Conservation (phyloP, 768 basidiomycete species). For the Panellus pusillus region DNA sequence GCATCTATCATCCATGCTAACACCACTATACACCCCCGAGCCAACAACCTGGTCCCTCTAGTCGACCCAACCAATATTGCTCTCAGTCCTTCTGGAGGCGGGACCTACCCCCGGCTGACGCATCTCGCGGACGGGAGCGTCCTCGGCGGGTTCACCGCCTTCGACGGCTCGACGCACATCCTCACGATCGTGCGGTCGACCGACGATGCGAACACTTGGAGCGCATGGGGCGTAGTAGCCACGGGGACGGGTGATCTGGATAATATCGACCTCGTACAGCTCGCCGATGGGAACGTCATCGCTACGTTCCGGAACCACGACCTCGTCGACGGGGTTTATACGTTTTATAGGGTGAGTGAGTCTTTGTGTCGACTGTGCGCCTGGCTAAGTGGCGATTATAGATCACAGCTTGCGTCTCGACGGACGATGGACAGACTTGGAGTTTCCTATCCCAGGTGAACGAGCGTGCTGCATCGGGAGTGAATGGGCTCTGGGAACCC, state of each 20-base stretch:
- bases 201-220: slow-evolving; percentile 12
- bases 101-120: slow-evolving; percentile 20
- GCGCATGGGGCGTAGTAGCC: slow-evolving; percentile 8
- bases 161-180: slow-evolving; percentile 1
- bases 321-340: slow-evolving; percentile 1
- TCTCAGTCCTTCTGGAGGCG: slow-evolving; percentile 1
- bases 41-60: slow-evolving; percentile 13
- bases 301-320: slow-evolving; percentile 21
- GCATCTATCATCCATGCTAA: background rate
- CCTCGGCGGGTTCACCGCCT: slow-evolving; percentile 10
- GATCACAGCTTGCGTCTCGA: slow-evolving; percentile 24
- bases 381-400: background rate
- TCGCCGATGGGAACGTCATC: slow-evolving; percentile 16
- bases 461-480: slow-evolving; percentile 11
- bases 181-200: slow-evolving; percentile 19
- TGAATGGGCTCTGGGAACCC: slow-evolving; percentile 26
- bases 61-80: slow-evolving; percentile 4
- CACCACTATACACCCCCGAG: background rate
- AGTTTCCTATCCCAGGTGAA: slow-evolving; percentile 23
- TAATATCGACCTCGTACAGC: slow-evolving; percentile 11
- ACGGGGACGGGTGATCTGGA: slow-evolving; percentile 19
- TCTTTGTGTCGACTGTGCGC: background rate
- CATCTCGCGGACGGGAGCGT: slow-evolving; percentile 17
- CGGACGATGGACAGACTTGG: slow-evolving; percentile 23
- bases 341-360: slow-evolving; percentile 5